Conservation (phyloP, 2,329 filamentous ascomycete species). For the Lachnellula arida region DNA sequence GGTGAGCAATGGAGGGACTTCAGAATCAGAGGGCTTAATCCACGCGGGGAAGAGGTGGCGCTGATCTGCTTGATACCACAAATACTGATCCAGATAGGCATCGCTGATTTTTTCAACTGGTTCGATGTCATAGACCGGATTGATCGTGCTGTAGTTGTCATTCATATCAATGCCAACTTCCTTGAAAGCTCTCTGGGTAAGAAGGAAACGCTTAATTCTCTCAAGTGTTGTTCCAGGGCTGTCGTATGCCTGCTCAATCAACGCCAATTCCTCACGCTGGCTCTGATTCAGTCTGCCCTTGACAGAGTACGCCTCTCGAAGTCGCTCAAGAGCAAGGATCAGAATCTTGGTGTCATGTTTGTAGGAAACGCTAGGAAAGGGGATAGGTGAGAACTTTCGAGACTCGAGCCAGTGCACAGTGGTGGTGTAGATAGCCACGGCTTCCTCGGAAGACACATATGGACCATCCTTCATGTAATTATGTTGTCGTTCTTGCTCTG, state of each 20-base stretch:
- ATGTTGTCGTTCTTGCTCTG: conserved; percentile 96
- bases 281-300: conserved; percentile 96
- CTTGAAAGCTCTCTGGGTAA: conserved; percentile 97
- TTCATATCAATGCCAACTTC: conserved; percentile 99
- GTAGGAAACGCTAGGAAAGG: conserved; percentile 97
- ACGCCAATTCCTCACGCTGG: conserved; percentile 89
- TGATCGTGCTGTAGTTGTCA: conserved; percentile 98
- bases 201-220: conserved; percentile 92
- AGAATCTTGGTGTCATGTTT: conserved; percentile 99
- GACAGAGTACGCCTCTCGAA: conserved; percentile 94
- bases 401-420: conserved; percentile 99
- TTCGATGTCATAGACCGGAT: conserved; percentile 97
- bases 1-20: conserved; percentile 86
- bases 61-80: conserved; percentile 99
- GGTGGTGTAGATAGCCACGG: conserved; percentile 97
- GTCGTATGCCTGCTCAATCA: conserved; percentile 98
- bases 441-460: conserved; percentile 97
- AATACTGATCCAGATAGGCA: conserved; percentile 95
- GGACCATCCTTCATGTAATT: conserved; percentile 99
- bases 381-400: conserved; percentile 96
- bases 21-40: conserved; percentile 98
- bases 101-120: conserved; percentile 99
- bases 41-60: conserved; percentile 94
- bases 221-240: conserved; percentile 94
- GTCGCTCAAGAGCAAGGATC: conserved; percentile 86